A percentile compares a stretch with the other conserved stretches of the same genome.
phyloP scores from a whole-genome alignment of 2,329 filamentous ascomycete species.

The Rhinocladiella mackenziei region DNA sequence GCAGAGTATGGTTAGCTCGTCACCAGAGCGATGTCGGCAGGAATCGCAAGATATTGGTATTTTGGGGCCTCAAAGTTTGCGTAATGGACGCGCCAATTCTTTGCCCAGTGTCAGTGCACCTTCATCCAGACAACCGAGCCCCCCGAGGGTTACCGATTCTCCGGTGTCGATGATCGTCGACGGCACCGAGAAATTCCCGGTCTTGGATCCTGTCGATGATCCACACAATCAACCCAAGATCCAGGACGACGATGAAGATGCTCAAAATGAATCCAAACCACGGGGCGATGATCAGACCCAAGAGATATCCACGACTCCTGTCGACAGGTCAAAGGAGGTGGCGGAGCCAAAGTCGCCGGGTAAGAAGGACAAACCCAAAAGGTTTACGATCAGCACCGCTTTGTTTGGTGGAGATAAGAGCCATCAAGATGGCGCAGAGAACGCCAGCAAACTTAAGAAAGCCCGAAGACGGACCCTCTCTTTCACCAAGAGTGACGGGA shows the following conservation, averaged over 20 bases:
- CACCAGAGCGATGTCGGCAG: constrained; percentile 17
- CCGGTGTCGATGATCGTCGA: constrained; percentile 26
- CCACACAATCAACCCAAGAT: constrained; percentile 24
- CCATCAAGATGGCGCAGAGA: constrained; percentile 8
- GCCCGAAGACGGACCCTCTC: constrained; percentile 19
- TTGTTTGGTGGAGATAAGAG: constrained; percentile 20
- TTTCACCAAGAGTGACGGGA: constrained; percentile 4
- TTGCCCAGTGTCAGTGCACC: constrained; percentile 14
- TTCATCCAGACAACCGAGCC: constrained; percentile 21
- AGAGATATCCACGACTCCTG: not conserved
- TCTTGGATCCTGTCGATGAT: constrained; percentile 19
- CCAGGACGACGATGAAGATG: constrained; percentile 14
- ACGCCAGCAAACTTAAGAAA: constrained; percentile 16
- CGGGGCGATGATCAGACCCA: not conserved
- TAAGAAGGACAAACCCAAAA: constrained; percentile 22
- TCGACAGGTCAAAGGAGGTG: not conserved
- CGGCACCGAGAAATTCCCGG: constrained; percentile 17
- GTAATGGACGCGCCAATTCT: constrained; percentile 13
- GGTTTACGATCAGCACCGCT: constrained; percentile 18
- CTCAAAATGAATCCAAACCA: not conserved
- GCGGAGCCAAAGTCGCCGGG: constrained; percentile 10
- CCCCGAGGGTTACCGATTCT: constrained; percentile 24
- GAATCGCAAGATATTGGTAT: constrained; percentile 13
- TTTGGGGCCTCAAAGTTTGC: constrained; percentile 11
- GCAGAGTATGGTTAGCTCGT: constrained; percentile 25